Evolutionary conservation across 257 asterid species (phyloP), one percentile per base, ranked within the genome.

Genomic region (Gentiana dahurica): DNA sequence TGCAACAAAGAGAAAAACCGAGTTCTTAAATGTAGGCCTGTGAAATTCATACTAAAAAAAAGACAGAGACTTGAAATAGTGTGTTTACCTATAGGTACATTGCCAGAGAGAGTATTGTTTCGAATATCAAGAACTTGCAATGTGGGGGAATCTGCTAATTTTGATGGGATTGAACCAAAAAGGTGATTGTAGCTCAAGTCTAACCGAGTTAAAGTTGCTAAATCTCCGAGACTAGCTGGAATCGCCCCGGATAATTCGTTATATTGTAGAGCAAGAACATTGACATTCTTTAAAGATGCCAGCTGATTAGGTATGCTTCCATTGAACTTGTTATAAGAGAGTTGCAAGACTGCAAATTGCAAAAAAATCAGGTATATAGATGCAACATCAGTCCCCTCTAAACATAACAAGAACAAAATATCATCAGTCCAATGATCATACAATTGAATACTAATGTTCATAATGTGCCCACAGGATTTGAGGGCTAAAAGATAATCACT

Each of bases 31-130:
- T 24, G 24, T 24, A 24, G 24, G 24, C 24, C 24, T 24, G 24
- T 50, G 50, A 41, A 32, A 63, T 46, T 12, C 8, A 10, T 3
- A 6, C 46, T 11, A 12, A 39, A 4, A 43, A 55, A 62, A 56
- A 3, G 1, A 13, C 2, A 71, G 12, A 33, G 56, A 57, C 10
- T 12, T 2, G 53, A n/a, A 43, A 50, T 51, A 45, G 36, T 44
- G 3, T 3, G 53, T 49, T 49, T 87, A 91, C 98, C 97, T 63
- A 77, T 54, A 65, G 97, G 98, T 54, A 92, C 90, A 73, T 83
- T 83, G 79, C 98, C 98, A 34, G 95, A 87, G 12, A 92, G 81
- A 12, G 85, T 73, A 55, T 92, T 92, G 60, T 92, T 92, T 72
- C 95, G 68, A 67, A 92, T 61, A 67, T 92, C 98, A 5, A 92